phyloP scores from a whole-genome alignment of 2,329 filamentous ascomycete genomes.

The Cladosporium sp. region DNA sequence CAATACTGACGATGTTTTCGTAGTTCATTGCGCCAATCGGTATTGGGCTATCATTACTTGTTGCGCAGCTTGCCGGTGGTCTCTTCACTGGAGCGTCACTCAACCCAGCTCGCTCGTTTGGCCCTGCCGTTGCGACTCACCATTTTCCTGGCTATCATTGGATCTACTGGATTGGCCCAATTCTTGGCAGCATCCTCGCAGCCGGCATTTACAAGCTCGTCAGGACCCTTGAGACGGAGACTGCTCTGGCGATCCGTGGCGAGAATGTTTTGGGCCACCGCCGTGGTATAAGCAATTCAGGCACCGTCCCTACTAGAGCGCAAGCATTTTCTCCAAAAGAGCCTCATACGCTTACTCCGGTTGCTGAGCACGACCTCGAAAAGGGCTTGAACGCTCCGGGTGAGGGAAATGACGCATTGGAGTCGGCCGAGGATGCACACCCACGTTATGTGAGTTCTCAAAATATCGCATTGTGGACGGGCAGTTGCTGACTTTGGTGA shows the following conservation, averaged over 20 bases:
- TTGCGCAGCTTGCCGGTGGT: slow-evolving; percentile 31
- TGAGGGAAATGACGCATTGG: background rate
- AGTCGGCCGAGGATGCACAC: background rate
- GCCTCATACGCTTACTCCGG: slow-evolving; percentile 1
- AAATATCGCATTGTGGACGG: background rate
- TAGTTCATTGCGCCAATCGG: slow-evolving; percentile 51
- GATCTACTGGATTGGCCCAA: slow-evolving; percentile 20
- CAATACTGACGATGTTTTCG: background rate
- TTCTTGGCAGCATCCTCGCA: slow-evolving; percentile 16
- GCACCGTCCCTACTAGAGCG: background rate
- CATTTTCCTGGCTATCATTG: slow-evolving; percentile 18
- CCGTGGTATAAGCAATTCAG: background rate
- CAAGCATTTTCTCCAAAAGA: background rate
- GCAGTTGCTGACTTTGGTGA: background rate
- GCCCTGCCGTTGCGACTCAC: slow-evolving; percentile 17
- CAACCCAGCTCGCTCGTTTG: slow-evolving; percentile 33
- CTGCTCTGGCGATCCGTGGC: slow-evolving; percentile 3
- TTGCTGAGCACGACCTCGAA: slow-evolving; percentile 12
- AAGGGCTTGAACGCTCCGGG: background rate
- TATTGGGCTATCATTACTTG: slow-evolving; percentile 36
- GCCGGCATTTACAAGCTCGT: slow-evolving; percentile 14
- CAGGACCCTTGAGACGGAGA: slow-evolving; percentile 9
- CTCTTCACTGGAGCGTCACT: slow-evolving; percentile 32
- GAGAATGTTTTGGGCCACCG: slow-evolving; percentile 7
- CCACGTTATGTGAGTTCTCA: background rate